Evolutionary conservation across 306 rosid genomes (phyloP).

Genomic region (Acmispon strigosus): DNA sequence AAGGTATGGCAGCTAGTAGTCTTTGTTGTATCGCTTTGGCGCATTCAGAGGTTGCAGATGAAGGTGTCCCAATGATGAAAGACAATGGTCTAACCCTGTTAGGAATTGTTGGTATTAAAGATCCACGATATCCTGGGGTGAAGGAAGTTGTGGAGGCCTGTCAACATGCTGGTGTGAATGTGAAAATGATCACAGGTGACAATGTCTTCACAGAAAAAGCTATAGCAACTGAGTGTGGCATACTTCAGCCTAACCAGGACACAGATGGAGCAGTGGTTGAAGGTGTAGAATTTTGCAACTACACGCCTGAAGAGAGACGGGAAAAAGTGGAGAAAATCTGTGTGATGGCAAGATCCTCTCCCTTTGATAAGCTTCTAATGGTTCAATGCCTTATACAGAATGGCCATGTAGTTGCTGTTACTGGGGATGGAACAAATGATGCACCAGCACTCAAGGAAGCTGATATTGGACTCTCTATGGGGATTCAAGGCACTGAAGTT

Average conservation of each 20-base stretch:
- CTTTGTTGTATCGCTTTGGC: slow-evolving; percentile 30
- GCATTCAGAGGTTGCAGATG: not conserved
- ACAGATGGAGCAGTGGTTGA: slow-evolving; percentile 13
- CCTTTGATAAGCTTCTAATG: slow-evolving; percentile 33
- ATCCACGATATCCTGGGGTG: slow-evolving; percentile 28
- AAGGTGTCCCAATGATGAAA: not conserved
- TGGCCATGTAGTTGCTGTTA: slow-evolving; percentile 33
- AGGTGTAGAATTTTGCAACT: slow-evolving; percentile 31
- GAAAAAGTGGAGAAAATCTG: slow-evolving; percentile 28
- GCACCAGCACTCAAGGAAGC: slow-evolving; percentile 38
- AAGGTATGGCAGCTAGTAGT: slow-evolving; percentile 32
- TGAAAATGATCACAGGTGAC: slow-evolving; percentile 35
- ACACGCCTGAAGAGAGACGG: slow-evolving; percentile 22
- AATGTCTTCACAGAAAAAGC: slow-evolving; percentile 33
- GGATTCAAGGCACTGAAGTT: slow-evolving; percentile 35
- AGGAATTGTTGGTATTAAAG: slow-evolving; percentile 30
- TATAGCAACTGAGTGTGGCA: slow-evolving; percentile 32
- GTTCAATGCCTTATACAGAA: slow-evolving; percentile 29
- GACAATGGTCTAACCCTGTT: slow-evolving; percentile 19
- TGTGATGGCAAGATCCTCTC: slow-evolving; percentile 37
- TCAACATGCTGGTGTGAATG: slow-evolving; percentile 25
- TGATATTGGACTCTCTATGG: slow-evolving; percentile 36
- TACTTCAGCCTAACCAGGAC: slow-evolving; percentile 12
- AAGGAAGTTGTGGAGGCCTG: slow-evolving; percentile 19
- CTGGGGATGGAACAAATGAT: slow-evolving; percentile 32